phyloP scores from a whole-genome alignment of 768 basidiomycete species.

The Ramaria rubella region DNA sequence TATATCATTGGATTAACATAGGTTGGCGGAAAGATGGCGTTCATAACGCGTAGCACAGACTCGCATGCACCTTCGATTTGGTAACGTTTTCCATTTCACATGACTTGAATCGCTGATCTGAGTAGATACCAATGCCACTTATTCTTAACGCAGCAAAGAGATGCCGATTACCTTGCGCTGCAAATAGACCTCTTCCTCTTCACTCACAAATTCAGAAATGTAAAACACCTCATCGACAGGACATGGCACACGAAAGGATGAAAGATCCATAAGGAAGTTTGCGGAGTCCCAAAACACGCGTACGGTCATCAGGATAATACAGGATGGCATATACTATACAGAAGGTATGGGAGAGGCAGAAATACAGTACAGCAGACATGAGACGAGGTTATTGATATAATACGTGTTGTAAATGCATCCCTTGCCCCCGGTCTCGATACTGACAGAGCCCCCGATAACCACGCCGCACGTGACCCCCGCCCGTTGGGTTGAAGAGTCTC shows the following conservation, averaged over 20 bases:
- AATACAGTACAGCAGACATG: background rate
- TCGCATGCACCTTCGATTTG: conserved; percentile 61
- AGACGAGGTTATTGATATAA: background rate
- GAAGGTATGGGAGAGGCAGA: background rate
- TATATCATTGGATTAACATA: too few relatives aligned
- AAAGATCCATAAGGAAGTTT: background rate
- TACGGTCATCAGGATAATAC: background rate
- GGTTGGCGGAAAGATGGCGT: background rate
- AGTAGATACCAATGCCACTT: too few relatives aligned
- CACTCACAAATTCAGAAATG: conserved; percentile 69
- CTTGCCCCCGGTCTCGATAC: too few relatives aligned
- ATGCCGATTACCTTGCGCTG: conserved; percentile 77
- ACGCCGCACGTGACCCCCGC: too few relatives aligned
- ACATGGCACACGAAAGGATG: background rate
- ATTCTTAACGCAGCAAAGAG: too few relatives aligned
- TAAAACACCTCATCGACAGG: conserved; percentile 46
- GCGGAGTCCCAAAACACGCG: conserved; percentile 3
- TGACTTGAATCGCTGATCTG: conserved; percentile 80
- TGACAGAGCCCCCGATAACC: too few relatives aligned
- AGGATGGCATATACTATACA: background rate
- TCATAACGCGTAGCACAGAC: background rate
- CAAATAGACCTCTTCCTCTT: conserved; percentile 70
- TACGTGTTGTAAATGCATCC: background rate
- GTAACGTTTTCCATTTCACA: conserved; percentile 72
- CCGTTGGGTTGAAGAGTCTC: too few relatives aligned